Conservation (phyloP, 1,139 yeast genomes). For the Petasospora fabianii region DNA sequence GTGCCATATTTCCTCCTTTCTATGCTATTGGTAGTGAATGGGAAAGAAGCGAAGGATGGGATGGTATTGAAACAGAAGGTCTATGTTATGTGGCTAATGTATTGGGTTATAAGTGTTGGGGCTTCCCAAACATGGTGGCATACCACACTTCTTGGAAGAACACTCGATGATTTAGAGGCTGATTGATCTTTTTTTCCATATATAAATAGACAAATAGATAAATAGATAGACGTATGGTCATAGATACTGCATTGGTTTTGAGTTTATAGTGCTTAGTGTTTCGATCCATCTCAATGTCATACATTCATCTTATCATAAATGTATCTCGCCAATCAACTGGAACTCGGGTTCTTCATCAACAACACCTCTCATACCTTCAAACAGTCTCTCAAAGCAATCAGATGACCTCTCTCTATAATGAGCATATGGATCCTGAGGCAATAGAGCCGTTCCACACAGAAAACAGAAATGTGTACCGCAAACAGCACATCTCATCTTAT, state of each 20-base stretch:
- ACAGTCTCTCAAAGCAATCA: not conserved
- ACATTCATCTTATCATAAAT: no score
- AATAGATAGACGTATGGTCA: no score
- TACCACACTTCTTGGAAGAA: constrained; percentile 18
- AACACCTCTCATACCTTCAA: not conserved
- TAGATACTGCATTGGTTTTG: no score
- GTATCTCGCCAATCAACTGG: no score
- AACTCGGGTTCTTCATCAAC: no score
- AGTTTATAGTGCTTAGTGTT: no score
- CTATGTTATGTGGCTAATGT: constrained; percentile 44
- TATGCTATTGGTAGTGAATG: constrained; percentile 44
- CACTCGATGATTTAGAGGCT: no score
- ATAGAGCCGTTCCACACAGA: constrained; percentile 46
- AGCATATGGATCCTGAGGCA: constrained; percentile 44
- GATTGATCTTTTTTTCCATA: no score
- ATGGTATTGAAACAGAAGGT: constrained; percentile 53
- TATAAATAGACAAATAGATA: no score
- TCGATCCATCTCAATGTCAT: no score
- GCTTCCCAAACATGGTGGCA: constrained; percentile 23
- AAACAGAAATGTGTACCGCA: constrained; percentile 55
- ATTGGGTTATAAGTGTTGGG: constrained; percentile 42
- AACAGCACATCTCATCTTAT: constrained; percentile 57
- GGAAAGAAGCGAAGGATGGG: constrained; percentile 47
- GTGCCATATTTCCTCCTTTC: constrained; percentile 43
- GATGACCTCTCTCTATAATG: constrained; percentile 40